Evolutionary conservation across 192 early-diverging fungal genomes (phyloP), one percentile per base, ranked within the genome.

Genomic region (Allomyces javanicus): DNA sequence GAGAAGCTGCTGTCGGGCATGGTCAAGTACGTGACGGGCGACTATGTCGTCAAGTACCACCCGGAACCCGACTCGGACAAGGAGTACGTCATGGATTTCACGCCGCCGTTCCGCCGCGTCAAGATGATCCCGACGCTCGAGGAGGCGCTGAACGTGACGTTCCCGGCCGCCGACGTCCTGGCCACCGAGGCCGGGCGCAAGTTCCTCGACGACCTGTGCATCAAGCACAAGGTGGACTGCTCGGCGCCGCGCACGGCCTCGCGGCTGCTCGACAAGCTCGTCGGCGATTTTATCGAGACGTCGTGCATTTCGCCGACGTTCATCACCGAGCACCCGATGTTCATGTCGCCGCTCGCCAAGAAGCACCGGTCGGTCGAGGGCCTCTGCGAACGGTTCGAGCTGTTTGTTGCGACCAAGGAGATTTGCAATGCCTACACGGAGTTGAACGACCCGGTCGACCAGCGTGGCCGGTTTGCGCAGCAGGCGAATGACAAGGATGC

Each of bases 271-370:
- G 96, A 99, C 84, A 99, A 99, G 81, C 78, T 90, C 24, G 89
- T 91, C 11, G 88, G 89, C 64, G 89, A 90, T 40, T 91, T 80
- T 70, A 73, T 91, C 65, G 88, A 90, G 73, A 80, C 86, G 63
- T 76, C 87, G 70, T 89, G 86, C 64, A 83, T 84, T 71, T 85
- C 69, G 71, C 96, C 96, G 21, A 88, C 92, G 61, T 99, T 97
- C 78, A 97, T 99, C 72, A 89, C 77, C 73, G 90, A 94, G 67
- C 96, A 99, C 73, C 96, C 96, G 50, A 86, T 89, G 79, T 92
- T 99, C 86, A 99, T 99, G 96, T 94, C 92, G 63, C 96, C 96
- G 33, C 78, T 99, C 44, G 94, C 96, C 76, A 99, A 99, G 87
- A 86, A 86, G 66, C 94, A 98, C 73, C 89, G 96, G 66, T 82